Evolutionary conservation across 2,329 filamentous ascomycete genomes (phyloP).

Genomic region (Colletotrichum sp.): DNA sequence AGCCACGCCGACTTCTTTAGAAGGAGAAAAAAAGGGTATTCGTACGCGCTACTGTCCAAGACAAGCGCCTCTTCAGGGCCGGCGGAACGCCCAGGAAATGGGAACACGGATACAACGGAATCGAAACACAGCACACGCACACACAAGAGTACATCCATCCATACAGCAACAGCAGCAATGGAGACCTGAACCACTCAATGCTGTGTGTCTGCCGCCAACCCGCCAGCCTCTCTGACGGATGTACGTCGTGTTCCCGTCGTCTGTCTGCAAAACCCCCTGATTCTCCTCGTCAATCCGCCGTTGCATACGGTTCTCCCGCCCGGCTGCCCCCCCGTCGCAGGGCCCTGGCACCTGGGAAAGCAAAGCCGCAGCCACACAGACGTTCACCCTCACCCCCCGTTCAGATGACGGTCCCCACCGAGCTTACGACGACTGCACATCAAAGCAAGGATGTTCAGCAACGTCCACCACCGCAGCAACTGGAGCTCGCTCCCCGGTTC

Average conservation of each 20-base stretch:
- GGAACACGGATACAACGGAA: conserved; percentile 1
- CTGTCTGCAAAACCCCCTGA: conserved; percentile 12
- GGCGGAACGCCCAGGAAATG: neutral
- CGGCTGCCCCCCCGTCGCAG: neutral
- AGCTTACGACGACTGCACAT: conserved; percentile 23
- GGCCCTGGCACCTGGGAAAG: neutral
- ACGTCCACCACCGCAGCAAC: neutral
- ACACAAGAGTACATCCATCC: neutral
- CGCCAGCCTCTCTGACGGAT: neutral
- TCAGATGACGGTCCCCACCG: conserved; percentile 18
- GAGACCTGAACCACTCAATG: neutral
- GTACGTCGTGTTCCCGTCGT: neutral
- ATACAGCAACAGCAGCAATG: neutral
- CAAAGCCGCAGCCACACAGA: neutral
- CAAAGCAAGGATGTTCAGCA: conserved; percentile 17
- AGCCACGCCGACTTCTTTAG: neutral
- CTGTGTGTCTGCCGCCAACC: neutral
- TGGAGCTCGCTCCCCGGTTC: neutral
- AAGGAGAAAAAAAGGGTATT: neutral
- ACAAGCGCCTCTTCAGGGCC: neutral
- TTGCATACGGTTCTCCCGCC: neutral
- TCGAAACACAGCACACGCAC: conserved; percentile 2
- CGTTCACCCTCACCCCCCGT: neutral
- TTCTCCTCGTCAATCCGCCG: neutral
- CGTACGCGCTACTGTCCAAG: neutral